These are phyloP conservation scores for Juglanconis sp. DNA, from an alignment of 2,329 filamentous ascomycete genomes.

Conservation along the genomic window DNA sequence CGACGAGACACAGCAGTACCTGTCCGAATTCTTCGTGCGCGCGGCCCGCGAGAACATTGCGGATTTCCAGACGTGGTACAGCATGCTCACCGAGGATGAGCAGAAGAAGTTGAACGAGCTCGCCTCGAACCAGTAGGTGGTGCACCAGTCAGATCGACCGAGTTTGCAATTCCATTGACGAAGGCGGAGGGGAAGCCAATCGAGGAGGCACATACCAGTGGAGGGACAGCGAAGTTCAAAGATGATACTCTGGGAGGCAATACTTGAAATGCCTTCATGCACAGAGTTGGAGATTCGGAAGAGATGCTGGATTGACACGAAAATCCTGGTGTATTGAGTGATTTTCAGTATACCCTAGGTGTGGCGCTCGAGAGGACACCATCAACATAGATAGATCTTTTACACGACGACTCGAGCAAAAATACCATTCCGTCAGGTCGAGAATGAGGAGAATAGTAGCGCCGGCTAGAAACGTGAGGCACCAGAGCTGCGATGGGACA, in stretches of 20 bases:
- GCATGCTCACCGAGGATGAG: conserved; percentile 52
- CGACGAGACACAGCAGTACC: conserved; percentile 84
- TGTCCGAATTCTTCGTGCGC: conserved; percentile 75
- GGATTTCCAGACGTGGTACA: conserved; percentile 56
- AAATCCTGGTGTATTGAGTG: background rate
- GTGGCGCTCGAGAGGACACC: background rate
- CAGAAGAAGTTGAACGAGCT: conserved; percentile 55
- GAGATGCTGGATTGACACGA: background rate
- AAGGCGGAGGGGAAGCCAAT: no score
- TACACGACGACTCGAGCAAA: background rate
- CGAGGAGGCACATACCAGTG: no score
- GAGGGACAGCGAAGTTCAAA: no score
- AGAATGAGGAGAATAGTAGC: background rate
- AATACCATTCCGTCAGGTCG: no score
- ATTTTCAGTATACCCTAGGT: no score
- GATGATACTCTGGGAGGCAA: background rate
- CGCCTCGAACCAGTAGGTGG: conserved; percentile 27
- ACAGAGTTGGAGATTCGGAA: background rate
- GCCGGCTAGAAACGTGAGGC: no score
- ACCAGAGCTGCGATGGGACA: no score
- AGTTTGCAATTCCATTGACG: no score
- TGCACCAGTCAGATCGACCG: no score
- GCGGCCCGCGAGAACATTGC: conserved; percentile 55
- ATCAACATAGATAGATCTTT: background rate
- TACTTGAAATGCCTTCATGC: conserved; percentile 9